Conservation (phyloP, 768 basidiomycete species). For the Neoboletus subvelutipes region DNA sequence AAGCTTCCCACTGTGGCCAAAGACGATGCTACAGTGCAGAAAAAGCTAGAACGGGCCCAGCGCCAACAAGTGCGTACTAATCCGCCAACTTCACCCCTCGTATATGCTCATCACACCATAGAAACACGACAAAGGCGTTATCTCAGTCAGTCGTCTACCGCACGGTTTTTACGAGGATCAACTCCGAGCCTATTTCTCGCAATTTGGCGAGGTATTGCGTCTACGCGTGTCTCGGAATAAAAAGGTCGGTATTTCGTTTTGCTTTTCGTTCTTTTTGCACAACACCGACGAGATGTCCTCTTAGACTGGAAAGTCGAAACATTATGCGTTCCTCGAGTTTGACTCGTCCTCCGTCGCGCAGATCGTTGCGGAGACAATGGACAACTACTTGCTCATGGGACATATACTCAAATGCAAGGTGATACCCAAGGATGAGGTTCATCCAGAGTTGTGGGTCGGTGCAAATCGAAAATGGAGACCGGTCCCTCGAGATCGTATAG, state of each 20-base stretch:
- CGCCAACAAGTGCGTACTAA: slow-evolving; percentile 61
- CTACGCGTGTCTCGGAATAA: slow-evolving; percentile 91
- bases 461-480: slow-evolving; percentile 88
- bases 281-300: too few species aligned
- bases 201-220: slow-evolving; percentile 90
- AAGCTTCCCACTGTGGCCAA: slow-evolving; percentile 86
- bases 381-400: slow-evolving; percentile 95
- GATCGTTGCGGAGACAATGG: slow-evolving; percentile 98
- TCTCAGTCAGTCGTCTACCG: slow-evolving; percentile 89
- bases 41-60: slow-evolving; percentile 58
- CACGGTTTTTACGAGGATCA: slow-evolving; percentile 98
- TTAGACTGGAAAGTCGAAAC: slow-evolving; percentile 93
- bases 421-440: slow-evolving; percentile 86
- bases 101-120: slow-evolving; percentile 1
- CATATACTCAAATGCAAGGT: slow-evolving; percentile 91
- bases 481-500: slow-evolving; percentile 72
- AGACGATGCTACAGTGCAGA: slow-evolving; percentile 78
- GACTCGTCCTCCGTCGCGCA: slow-evolving; percentile 84
- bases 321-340: slow-evolving; percentile 97
- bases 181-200: slow-evolving; percentile 88
- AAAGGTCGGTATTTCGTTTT: slow-evolving; percentile 51
- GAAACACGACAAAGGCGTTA: slow-evolving; percentile 75
- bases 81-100: neutral
- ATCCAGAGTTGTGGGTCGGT: slow-evolving; percentile 95
- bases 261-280: neutral